phyloP scores from a whole-genome alignment of 352 stramenopile species.

The Aphanomyces cochlioides region DNA sequence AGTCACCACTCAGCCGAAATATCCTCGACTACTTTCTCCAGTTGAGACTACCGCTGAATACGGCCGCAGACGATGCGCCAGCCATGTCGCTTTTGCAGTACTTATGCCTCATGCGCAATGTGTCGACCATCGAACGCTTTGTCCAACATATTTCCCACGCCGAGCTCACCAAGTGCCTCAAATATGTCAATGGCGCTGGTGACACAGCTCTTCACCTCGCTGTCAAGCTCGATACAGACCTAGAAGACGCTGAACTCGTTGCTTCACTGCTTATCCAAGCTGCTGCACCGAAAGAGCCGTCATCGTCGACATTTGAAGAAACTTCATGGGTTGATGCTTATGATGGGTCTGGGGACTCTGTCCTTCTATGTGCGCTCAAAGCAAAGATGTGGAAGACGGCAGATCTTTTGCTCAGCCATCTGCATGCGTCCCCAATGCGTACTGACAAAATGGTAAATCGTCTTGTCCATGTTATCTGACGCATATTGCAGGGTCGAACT shows the following conservation, averaged over 20 bases:
- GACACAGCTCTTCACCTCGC: constrained; percentile 68
- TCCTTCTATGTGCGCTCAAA: constrained; percentile 59
- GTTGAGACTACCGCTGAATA: constrained; percentile 38
- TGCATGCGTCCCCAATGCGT: constrained; percentile 43
- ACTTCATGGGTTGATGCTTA: too few species aligned
- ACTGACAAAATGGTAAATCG: constrained; percentile 37
- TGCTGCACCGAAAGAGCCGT: constrained; percentile 25
- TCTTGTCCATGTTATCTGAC: neutral
- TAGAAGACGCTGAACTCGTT: constrained; percentile 36
- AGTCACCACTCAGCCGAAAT: constrained; percentile 20
- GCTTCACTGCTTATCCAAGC: constrained; percentile 47
- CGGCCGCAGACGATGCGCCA: constrained; percentile 43
- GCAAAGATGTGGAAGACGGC: constrained; percentile 58
- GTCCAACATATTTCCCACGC: constrained; percentile 29
- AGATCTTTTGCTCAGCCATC: constrained; percentile 40
- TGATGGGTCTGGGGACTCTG: constrained; percentile 38
- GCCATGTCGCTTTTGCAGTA: constrained; percentile 72
- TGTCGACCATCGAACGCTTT: constrained; percentile 43
- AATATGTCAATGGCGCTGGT: constrained; percentile 55
- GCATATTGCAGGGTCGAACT: constrained; percentile 40
- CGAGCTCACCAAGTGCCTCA: constrained; percentile 24
- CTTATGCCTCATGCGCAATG: constrained; percentile 47
- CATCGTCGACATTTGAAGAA: too few species aligned
- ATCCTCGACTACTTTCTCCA: constrained; percentile 31
- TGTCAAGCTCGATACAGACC: constrained; percentile 44